phyloP scores from a whole-genome alignment of 305 asterid species.

The Vinca major region DNA sequence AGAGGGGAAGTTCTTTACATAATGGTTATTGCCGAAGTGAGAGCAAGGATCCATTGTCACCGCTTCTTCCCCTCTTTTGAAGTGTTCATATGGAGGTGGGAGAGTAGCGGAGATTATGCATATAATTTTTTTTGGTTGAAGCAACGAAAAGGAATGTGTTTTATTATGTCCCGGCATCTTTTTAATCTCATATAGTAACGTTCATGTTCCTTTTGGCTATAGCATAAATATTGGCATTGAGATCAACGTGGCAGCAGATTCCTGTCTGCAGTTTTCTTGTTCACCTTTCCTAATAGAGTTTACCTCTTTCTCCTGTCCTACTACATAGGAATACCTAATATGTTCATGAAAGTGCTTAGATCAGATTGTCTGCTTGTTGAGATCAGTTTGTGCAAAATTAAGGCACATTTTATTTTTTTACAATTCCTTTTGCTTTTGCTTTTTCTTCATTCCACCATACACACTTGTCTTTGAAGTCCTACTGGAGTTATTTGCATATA shows the following conservation, averaged over 20 bases:
- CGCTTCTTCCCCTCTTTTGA: background rate
- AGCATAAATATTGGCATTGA: background rate
- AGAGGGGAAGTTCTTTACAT: slow-evolving; percentile 2
- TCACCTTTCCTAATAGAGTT: background rate
- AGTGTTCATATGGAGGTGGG: background rate
- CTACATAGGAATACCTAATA: background rate
- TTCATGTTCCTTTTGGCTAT: background rate
- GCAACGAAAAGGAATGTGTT: slow-evolving; percentile 1
- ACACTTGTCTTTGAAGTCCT: slow-evolving; percentile 19
- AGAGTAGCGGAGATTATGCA: background rate
- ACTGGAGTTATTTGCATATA: background rate
- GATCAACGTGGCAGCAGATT: background rate
- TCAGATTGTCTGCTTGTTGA: background rate
- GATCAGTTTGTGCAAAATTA: background rate
- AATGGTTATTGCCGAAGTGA: background rate
- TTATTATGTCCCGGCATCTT: background rate
- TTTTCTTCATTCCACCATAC: background rate
- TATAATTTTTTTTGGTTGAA: background rate
- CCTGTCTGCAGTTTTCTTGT: background rate
- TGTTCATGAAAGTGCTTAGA: background rate
- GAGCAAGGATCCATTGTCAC: background rate
- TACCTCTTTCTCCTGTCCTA: background rate
- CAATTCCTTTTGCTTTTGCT: background rate
- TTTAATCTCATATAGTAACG: background rate
- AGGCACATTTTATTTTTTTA: background rate